Base-by-base conservation (phyloP, 2,329 filamentous ascomycete species). In the Xylaria sp. region DNA sequence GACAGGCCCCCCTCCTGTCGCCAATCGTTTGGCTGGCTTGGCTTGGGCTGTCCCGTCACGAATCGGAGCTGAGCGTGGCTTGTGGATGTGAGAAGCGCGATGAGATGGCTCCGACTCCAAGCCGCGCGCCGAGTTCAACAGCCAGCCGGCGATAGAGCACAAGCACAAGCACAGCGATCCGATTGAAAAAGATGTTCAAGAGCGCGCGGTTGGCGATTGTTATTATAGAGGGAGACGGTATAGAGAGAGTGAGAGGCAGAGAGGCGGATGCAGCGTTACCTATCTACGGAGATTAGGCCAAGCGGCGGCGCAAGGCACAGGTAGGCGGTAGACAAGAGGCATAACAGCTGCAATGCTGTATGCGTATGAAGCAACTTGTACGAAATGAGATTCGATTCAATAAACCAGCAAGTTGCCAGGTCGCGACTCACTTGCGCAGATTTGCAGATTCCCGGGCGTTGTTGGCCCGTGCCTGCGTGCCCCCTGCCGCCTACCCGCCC, bases 391-490 rank as follows among this genome's bases (percentile, higher is more conserved):
- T 57, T 50, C 42, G 32, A 60, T 65, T 50, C 29, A 48, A 53
- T 48, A 59, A 58, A 42, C 35, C 50, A 55, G n/a, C n/a, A 32
- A 42, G 58, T 64, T 57, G 53, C 51, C 54, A 27, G 53, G 60
- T 65, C 53, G 50, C 40, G 48, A 42, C 29, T 67, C 12, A 32
- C 50, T 35, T 44, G 27, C n/a, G 40, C 18, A 44, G 44, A 12
- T 42, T 63, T 27, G 40, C 18, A 48, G 21, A 44, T 63, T 35
- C 54, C 35, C 40, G 27, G 58, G 18, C 1, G 29, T 9, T 69
- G 63, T 9, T 69, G 66, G 66, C 40, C 62, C 58, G 66, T 69
- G 66, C 66, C 57, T 54, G 25, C 64, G 32, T 18, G 16, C 40
- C 40, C 55, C 50, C 47, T 37, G 21, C 44, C 44, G 44, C 9